phyloP scores from a whole-genome alignment of 371 early-diverging fungal genomes.

The Phascolomyces articulosus region DNA sequence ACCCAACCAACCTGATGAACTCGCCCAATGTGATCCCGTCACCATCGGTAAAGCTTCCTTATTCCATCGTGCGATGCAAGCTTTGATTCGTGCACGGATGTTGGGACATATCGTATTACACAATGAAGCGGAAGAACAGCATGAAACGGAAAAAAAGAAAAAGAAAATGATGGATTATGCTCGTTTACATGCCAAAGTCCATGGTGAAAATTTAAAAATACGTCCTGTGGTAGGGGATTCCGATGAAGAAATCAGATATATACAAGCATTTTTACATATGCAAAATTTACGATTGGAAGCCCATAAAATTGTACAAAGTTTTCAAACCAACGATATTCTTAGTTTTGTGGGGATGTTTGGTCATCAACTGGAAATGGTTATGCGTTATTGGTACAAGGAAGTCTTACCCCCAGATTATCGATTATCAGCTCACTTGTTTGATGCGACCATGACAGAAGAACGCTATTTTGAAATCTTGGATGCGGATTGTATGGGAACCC shows the following conservation, averaged over 20 bases:
- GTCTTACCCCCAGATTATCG: slow-evolving; percentile 22
- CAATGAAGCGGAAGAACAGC: slow-evolving; percentile 1
- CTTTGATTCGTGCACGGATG: neutral
- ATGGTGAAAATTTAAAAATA: slow-evolving; percentile 7
- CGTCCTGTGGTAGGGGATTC: slow-evolving; percentile 19
- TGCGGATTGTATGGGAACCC: neutral
- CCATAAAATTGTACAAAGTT: slow-evolving; percentile 14
- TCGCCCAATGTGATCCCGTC: neutral
- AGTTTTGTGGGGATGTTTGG: slow-evolving; percentile 29
- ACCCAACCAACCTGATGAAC: neutral
- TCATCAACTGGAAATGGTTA: slow-evolving; percentile 39
- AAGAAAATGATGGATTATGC: neutral
- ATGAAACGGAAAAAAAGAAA: neutral
- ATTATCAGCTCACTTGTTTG: slow-evolving; percentile 34
- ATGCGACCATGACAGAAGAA: slow-evolving; percentile 21
- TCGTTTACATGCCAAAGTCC: neutral
- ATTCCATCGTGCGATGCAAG: slow-evolving; percentile 1
- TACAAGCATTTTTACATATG: slow-evolving; percentile 12
- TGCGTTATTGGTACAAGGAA: slow-evolving; percentile 39
- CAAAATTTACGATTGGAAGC: slow-evolving; percentile 11
- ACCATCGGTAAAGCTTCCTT: slow-evolving; percentile 1
- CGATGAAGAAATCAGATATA: slow-evolving; percentile 16
- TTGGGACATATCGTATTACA: neutral
- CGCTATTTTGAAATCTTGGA: slow-evolving; percentile 14
- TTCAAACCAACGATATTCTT: slow-evolving; percentile 16